phyloP scores from a whole-genome alignment of 345 rosid species.

The Aurinia saxatilis region DNA sequence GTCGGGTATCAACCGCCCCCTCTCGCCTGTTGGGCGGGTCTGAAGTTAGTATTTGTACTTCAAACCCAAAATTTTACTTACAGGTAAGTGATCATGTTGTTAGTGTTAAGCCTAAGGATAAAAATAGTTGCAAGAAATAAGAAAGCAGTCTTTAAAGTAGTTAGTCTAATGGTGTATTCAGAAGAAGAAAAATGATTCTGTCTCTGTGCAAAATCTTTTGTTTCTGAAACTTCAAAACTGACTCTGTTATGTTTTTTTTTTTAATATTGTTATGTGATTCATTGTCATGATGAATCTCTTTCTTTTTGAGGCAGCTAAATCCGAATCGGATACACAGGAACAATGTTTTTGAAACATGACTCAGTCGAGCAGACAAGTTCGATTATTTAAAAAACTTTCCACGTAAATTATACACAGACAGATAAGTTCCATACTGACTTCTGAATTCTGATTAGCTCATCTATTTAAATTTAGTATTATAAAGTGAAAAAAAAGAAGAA shows the following conservation, averaged over 20 bases:
- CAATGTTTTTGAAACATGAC: background rate
- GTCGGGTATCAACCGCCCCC: slow-evolving; percentile 42
- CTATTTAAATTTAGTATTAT: background rate
- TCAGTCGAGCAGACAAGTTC: slow-evolving; percentile 7
- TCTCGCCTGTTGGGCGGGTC: slow-evolving; percentile 65
- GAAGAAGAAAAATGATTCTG: background rate
- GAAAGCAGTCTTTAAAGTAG: slow-evolving; percentile 17
- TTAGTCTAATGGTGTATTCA: slow-evolving; percentile 12
- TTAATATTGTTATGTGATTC: slow-evolving; percentile 12
- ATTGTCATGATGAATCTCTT: slow-evolving; percentile 15
- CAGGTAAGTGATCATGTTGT: slow-evolving; percentile 13
- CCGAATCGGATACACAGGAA: slow-evolving; percentile 5
- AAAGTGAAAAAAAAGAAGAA: background rate
- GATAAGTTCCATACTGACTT: background rate
- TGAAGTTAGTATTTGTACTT: slow-evolving; percentile 37
- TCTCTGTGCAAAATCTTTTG: slow-evolving; percentile 19
- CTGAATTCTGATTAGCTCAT: background rate
- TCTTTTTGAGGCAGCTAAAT: slow-evolving; percentile 13
- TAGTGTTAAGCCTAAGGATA: slow-evolving; percentile 17
- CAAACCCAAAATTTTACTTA: slow-evolving; percentile 19
- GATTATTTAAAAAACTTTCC: background rate
- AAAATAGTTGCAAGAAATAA: slow-evolving; percentile 21
- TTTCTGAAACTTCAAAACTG: slow-evolving; percentile 7
- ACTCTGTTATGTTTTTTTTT: background rate
- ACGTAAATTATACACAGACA: slow-evolving; percentile 2